These are phyloP conservation scores for Colletotrichum siamense DNA, from an alignment of 2,329 filamentous ascomycete species.

Conservation along the genomic window DNA sequence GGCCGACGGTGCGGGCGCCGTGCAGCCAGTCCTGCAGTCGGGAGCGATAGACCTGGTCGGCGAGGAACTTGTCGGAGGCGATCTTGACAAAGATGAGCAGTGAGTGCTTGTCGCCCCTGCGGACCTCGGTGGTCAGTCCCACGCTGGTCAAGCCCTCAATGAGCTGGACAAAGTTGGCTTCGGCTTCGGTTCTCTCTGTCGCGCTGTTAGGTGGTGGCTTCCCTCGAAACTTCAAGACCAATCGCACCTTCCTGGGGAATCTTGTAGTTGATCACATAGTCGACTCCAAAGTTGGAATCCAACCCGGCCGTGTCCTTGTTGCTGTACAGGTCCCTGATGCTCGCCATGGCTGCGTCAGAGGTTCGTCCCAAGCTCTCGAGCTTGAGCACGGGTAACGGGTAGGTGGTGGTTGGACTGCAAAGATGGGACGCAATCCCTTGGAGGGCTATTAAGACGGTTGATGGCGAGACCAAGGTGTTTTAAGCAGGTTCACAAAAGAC, in stretches of 20 bases:
- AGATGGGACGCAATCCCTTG: background rate
- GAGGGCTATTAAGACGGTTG: background rate
- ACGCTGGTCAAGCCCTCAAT: conserved; percentile 76
- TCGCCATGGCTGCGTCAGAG: conserved; percentile 15
- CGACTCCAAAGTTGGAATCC: conserved; percentile 58
- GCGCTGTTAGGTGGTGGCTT: background rate
- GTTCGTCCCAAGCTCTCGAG: conserved; percentile 13
- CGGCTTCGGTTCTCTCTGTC: conserved; percentile 71
- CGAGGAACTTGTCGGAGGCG: conserved; percentile 75
- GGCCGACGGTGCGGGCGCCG: conserved; percentile 80
- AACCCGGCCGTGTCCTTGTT: conserved; percentile 18
- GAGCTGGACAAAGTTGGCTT: conserved; percentile 78
- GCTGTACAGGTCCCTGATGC: conserved; percentile 19
- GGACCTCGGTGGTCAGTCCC: conserved; percentile 88
- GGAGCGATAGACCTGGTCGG: conserved; percentile 82
- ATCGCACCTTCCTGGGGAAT: conserved; percentile 69
- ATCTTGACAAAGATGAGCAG: conserved; percentile 85
- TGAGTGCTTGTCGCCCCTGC: conserved; percentile 76
- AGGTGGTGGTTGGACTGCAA: background rate
- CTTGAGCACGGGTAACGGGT: conserved; percentile 11
- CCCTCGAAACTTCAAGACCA: background rate
- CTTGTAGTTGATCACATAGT: conserved; percentile 86
- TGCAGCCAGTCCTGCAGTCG: conserved; percentile 94
- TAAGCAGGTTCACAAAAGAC: background rate
- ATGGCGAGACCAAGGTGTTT: background rate